phyloP scores from a whole-genome alignment of 371 early-diverging fungal genomes.

The Gilbertella persicaria region DNA sequence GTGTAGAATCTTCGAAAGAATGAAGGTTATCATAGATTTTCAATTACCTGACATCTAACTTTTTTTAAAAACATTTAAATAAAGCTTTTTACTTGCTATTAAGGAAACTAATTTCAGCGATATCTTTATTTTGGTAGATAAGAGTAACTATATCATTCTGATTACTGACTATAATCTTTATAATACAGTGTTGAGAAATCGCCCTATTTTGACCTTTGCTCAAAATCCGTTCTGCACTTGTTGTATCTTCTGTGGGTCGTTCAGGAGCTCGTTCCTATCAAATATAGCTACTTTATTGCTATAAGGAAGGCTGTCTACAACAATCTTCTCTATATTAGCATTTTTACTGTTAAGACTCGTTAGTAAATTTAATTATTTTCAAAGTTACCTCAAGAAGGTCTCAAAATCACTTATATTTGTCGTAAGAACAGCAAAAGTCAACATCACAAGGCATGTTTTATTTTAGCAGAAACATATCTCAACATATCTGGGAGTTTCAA shows the following conservation, averaged over 20 bases:
- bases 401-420: constrained; percentile 14
- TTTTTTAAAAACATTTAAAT: constrained; percentile 4
- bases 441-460: constrained; percentile 17
- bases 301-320: constrained; percentile 20
- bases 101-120: constrained; percentile 8
- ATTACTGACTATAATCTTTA: constrained; percentile 10
- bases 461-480: constrained; percentile 11
- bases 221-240: constrained; percentile 10
- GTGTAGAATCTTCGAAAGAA: constrained; percentile 1
- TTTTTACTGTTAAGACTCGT: constrained; percentile 18
- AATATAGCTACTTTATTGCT: constrained; percentile 18
- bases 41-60: constrained; percentile 2
- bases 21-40: constrained; percentile 1
- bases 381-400: constrained; percentile 19
- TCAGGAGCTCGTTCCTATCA: constrained; percentile 18
- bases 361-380: constrained; percentile 20
- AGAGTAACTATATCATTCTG: constrained; percentile 10
- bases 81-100: constrained; percentile 5
- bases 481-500: constrained; percentile 17
- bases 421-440: constrained; percentile 21
- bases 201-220: constrained; percentile 8
- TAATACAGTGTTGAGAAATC: constrained; percentile 1
- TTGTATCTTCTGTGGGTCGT: constrained; percentile 9
- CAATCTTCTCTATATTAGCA: constrained; percentile 15
- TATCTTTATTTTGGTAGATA: constrained; percentile 8